Conservation (phyloP, 306 rosid species). For the Malus fusca region DNA sequence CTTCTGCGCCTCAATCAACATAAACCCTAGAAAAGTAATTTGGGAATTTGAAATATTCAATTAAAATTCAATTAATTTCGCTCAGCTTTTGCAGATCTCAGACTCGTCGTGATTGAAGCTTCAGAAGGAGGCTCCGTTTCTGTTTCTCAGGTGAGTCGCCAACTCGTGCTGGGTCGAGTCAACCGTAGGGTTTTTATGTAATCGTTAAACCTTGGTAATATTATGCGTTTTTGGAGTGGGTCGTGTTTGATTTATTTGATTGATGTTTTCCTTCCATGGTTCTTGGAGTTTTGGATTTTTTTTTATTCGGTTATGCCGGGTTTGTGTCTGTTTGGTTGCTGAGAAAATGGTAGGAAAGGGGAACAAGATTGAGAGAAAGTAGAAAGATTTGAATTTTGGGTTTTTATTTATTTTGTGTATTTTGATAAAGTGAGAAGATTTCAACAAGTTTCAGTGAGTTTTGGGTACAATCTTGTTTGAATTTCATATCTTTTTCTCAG, state of each 20-base stretch:
- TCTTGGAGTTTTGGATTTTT: neutral
- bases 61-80: neutral
- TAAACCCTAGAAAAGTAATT: conserved; percentile 28
- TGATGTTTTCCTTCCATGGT: conserved; percentile 3
- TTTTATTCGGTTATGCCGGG: neutral
- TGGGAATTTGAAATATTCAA: neutral
- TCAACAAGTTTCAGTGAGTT: neutral
- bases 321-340: conserved; percentile 5
- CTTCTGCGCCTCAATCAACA: neutral
- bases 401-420: neutral
- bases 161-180: conserved; percentile 22
- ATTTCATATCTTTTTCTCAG: neutral
- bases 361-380: neutral
- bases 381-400: neutral
- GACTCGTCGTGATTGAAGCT: conserved; percentile 12
- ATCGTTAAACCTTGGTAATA: neutral
- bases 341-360: neutral
- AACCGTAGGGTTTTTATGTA: conserved; percentile 23
- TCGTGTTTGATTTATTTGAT: conserved; percentile 8
- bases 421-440: neutral
- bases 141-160: conserved; percentile 29
- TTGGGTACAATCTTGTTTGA: neutral
- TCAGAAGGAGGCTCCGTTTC: neutral
- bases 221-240: neutral
- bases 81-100: conserved; percentile 17